phyloP scores from a whole-genome alignment of 495 filamentous ascomycete species.

The Aspergillus sparsus region DNA sequence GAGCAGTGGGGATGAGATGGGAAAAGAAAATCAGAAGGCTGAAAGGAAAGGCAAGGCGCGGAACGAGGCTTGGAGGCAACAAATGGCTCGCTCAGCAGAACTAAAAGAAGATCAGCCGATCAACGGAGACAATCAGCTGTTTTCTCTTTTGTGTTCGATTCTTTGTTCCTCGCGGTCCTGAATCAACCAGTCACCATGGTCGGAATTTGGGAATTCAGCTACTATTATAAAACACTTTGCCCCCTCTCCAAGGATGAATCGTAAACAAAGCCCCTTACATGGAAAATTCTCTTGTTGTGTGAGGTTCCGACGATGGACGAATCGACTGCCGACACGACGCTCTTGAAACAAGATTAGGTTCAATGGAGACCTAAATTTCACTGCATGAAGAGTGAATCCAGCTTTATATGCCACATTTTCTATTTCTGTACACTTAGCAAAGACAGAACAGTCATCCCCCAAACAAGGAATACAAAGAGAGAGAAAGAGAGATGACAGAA shows the following conservation, averaged over 20 bases:
- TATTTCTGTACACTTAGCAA: too few relatives aligned
- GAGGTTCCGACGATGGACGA: slow-evolving; percentile 3
- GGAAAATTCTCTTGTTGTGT: slow-evolving; percentile 1
- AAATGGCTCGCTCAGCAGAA: slow-evolving; percentile 1
- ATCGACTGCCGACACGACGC: not conserved
- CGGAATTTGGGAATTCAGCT: not conserved
- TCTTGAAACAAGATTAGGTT: slow-evolving; percentile 1
- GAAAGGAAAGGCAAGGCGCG: slow-evolving; percentile 6
- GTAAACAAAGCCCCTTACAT: slow-evolving; percentile 12
- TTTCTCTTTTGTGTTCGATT: not conserved
- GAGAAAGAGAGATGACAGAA: too few relatives aligned
- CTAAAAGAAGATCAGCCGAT: slow-evolving; percentile 24
- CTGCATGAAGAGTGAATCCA: not conserved
- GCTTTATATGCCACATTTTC: too few relatives aligned
- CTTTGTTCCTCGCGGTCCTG: not conserved
- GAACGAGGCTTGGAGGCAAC: slow-evolving; percentile 9
- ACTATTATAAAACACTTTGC: not conserved
- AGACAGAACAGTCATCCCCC: too few relatives aligned
- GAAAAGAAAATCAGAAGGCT: not conserved
- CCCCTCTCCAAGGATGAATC: not conserved
- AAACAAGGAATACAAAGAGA: too few relatives aligned
- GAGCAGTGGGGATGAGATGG: not conserved
- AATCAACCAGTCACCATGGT: not conserved
- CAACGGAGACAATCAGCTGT: slow-evolving; percentile 13
- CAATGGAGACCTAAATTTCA: not conserved